Percentiles rank a stretch among this genome's conserved stretches.
phyloP scores from a whole-genome alignment of 208 protist genomes.

The Trypanosoma cruzi region DNA sequence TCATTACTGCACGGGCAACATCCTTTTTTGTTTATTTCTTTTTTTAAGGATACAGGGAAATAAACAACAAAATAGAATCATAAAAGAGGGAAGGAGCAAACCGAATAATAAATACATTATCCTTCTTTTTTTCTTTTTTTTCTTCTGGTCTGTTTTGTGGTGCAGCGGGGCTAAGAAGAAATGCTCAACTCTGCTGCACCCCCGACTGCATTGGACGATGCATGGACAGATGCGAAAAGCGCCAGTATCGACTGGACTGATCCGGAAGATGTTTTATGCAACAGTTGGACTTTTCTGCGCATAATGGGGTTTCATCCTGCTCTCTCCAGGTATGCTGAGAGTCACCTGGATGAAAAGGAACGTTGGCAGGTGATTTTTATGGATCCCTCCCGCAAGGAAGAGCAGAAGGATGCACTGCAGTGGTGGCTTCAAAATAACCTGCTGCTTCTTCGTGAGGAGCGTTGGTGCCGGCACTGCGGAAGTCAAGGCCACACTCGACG shows the following conservation, averaged over 20 bases:
- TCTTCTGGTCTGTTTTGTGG: neutral
- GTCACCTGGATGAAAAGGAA: conserved; percentile 24
- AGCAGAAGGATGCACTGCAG: conserved; percentile 33
- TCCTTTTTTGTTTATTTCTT: too few species aligned
- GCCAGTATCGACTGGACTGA: conserved; percentile 78
- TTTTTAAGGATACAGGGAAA: neutral
- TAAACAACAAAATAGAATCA: neutral
- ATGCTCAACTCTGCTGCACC: neutral
- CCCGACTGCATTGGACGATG: conserved; percentile 18
- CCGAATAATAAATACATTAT: neutral
- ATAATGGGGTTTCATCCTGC: conserved; percentile 56
- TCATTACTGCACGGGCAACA: neutral
- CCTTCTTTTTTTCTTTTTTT: neutral
- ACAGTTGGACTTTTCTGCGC: conserved; percentile 82
- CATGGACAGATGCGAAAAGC: conserved; percentile 80
- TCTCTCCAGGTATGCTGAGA: conserved; percentile 38
- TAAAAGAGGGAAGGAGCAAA: neutral
- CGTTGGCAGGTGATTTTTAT: conserved; percentile 27
- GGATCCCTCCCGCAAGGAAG: conserved; percentile 23
- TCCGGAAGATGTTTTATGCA: conserved; percentile 58
- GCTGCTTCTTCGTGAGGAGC: conserved; percentile 38
- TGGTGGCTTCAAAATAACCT: conserved; percentile 47
- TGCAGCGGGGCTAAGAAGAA: conserved; percentile 5
- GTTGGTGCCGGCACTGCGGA: conserved; percentile 80
- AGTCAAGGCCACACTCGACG: conserved; percentile 64